A percentile compares a stretch with the other conserved stretches of the same genome.
Evolutionary conservation across 1,284 basidiomycete genomes (phyloP).

Genomic region (Ganoderma multipileum): DNA sequence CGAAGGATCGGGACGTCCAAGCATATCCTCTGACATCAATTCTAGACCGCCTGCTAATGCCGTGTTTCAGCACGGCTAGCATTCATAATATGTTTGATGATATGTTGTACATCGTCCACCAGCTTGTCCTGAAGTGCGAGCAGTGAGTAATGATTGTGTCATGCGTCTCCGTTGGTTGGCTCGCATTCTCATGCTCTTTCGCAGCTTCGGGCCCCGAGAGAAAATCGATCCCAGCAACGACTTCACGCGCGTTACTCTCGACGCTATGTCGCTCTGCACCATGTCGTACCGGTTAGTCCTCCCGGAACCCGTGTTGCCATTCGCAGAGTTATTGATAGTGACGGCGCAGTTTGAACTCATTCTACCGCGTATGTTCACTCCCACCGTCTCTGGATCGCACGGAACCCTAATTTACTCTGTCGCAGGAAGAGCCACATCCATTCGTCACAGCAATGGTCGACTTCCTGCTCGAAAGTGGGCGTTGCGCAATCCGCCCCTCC

Average conservation of each 20-base stretch:
- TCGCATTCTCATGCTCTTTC: background rate
- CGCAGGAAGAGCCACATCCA: conserved; percentile 44
- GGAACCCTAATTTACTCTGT: background rate
- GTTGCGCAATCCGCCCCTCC: conserved; percentile 44
- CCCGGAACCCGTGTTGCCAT: background rate
- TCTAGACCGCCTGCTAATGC: conserved; percentile 57
- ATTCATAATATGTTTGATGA: conserved; percentile 55
- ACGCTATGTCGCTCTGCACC: conserved; percentile 50
- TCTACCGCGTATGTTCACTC: conserved; percentile 26
- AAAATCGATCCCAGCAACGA: conserved; percentile 53
- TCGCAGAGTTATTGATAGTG: background rate
- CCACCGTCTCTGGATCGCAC: background rate
- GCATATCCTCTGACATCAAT: background rate
- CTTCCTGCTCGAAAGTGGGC: conserved; percentile 48
- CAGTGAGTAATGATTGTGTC: conserved; percentile 43
- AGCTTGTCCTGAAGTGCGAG: conserved; percentile 56
- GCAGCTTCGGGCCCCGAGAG: conserved; percentile 50
- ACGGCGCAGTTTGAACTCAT: conserved; percentile 34
- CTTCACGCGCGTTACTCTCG: conserved; percentile 54
- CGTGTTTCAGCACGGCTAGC: conserved; percentile 55
- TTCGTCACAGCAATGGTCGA: conserved; percentile 52
- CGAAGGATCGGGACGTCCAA: background rate
- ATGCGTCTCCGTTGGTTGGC: background rate
- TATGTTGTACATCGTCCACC: conserved; percentile 56
- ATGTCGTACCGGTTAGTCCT: conserved; percentile 49